Base-by-base conservation (phyloP, 1,139 yeast genomes). In the Pneumocystis sp. region DNA sequence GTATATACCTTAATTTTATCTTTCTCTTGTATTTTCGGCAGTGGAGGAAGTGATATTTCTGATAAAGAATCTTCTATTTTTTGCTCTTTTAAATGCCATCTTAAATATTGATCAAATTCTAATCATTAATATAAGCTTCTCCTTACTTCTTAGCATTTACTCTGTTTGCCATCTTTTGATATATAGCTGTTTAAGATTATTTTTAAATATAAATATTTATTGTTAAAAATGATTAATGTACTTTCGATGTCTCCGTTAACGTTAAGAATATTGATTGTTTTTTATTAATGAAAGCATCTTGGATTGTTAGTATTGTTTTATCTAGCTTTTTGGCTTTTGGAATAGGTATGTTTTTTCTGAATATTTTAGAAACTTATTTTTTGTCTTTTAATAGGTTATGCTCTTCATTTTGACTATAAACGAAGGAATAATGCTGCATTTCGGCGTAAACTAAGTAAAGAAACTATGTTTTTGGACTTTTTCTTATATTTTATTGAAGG, bases 351-450 rank as follows among this genome's bases (percentile, higher is more conserved):
- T 25, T 50, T 12, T 50, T 19, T 17, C 63, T 61, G 64, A 63
- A 3, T 62, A 44, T 12, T 17, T 39, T 40, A 15, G 62, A 63
- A 56, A 61, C 59, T 62, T 61, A 65, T 62, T 44, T 61, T 56
- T 31, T 70, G 78, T 67, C 79, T 85, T 65, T n/a, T 91, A 90
- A 21, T 61, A 37, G 68, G 66, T 6, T 93, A 93, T 76, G 89
- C 95, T 67, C 79, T 84, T 62, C 93, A 89, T 79, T 93, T 93
- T 73, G 98, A 93, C 78, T 88, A 90, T 80, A 83, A 82, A 77
- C 89, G 98, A 78, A 88, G 97, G 80, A 81, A 81, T 76, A 84
- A 87, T 66, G 77, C 87, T 31, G 87, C 84, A 64, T 93, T 93
- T 82, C 87, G 98, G 81, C 61, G 65, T 19, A 63, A 64, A 17